A percentile compares a stretch with the other conserved stretches of the same genome.
These are phyloP conservation scores for Apiospora rasikravindrae DNA, from an alignment of 2,329 filamentous ascomycete genomes.

Conservation along the genomic window DNA sequence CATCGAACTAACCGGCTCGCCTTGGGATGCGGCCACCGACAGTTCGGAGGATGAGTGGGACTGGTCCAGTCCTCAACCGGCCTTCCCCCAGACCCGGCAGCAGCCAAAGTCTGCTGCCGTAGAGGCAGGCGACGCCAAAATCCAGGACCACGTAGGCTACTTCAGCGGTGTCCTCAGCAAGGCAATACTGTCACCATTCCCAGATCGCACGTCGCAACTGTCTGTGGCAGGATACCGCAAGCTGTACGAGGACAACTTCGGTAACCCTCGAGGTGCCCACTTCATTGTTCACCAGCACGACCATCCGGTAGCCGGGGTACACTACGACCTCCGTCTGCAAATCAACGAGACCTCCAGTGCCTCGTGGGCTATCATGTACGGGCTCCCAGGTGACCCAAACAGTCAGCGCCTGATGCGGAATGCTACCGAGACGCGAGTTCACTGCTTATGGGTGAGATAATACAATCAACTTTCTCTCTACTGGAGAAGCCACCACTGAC, in stretches of 20 bases:
- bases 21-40: constrained; percentile 2
- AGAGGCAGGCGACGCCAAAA: constrained; percentile 44
- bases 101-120: constrained; percentile 42
- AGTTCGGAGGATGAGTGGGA: not conserved
- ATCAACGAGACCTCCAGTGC: constrained; percentile 70
- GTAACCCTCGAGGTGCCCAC: constrained; percentile 49
- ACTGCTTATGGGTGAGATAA: constrained; percentile 60
- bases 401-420: constrained; percentile 59
- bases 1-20: constrained; percentile 33
- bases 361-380: constrained; percentile 70
- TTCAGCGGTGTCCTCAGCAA: constrained; percentile 43
- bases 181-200: constrained; percentile 32
- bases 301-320: constrained; percentile 70
- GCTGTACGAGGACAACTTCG: constrained; percentile 44
- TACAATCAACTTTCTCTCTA: too few relatives aligned
- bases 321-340: constrained; percentile 74
- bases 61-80: not conserved
- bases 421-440: constrained; percentile 66
- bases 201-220: constrained; percentile 36
- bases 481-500: not conserved
- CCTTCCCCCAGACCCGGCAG: constrained; percentile 19
- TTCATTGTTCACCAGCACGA: constrained; percentile 78
- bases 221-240: constrained; percentile 41
- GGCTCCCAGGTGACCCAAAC: constrained; percentile 63
- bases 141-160: constrained; percentile 44